Percentiles rank a stretch among this genome's conserved stretches.
phyloP scores from a whole-genome alignment of 2,329 filamentous ascomycete species.

The Aspergillus sp. region DNA sequence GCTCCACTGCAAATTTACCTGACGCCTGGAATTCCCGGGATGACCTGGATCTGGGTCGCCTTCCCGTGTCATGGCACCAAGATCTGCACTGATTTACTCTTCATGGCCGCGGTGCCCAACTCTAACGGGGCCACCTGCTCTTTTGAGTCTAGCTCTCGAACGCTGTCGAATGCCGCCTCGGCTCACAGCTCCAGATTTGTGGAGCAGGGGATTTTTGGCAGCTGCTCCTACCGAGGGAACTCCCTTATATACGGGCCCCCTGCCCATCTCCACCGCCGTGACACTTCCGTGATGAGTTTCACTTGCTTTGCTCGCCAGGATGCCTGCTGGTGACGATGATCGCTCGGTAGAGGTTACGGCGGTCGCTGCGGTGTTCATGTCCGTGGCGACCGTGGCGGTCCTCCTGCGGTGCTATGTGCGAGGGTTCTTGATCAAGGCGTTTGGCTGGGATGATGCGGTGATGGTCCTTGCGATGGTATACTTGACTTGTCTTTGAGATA shows the following conservation, averaged over 20 bases:
- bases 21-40: background rate
- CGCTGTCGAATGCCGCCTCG: background rate
- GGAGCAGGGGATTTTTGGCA: background rate
- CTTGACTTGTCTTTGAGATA: background rate
- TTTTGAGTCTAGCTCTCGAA: background rate
- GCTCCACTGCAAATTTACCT: background rate
- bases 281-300: background rate
- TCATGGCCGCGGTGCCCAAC: background rate
- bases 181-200: background rate
- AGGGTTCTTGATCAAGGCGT: constrained; percentile 32
- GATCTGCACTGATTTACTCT: background rate
- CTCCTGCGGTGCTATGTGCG: constrained; percentile 38
- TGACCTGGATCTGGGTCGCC: background rate
- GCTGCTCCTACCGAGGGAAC: background rate
- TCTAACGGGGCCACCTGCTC: background rate
- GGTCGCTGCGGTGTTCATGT: constrained; percentile 19
- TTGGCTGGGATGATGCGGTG: constrained; percentile 40
- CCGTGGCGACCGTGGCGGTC: constrained; percentile 28
- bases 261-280: background rate
- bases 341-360: background rate
- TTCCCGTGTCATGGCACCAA: background rate
- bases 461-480: constrained; percentile 39
- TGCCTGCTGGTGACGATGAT: background rate
- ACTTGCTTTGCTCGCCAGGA: background rate
- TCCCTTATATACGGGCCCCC: background rate